phyloP scores from a whole-genome alignment of 352 stramenopile genomes.

The Globisporangium viniferum region DNA sequence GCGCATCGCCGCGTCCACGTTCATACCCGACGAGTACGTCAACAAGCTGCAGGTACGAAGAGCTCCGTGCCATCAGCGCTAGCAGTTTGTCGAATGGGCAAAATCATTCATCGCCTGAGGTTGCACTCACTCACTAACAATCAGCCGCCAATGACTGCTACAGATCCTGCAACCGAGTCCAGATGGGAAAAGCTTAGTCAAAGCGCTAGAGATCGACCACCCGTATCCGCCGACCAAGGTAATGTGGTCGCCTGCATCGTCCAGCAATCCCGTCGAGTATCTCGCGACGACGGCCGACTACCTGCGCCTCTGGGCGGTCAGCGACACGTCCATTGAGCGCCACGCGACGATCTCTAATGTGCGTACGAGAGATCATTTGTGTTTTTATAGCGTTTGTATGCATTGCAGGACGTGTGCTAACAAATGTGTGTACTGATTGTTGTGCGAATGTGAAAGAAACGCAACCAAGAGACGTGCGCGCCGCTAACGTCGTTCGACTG shows the following conservation, averaged over 20 bases:
- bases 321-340: slow-evolving; percentile 69
- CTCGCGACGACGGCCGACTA: slow-evolving; percentile 85
- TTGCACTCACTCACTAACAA: background rate
- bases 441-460: slow-evolving; percentile 25
- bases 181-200: slow-evolving; percentile 55
- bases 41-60: slow-evolving; percentile 83
- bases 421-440: slow-evolving; percentile 4
- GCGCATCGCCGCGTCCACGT: slow-evolving; percentile 69
- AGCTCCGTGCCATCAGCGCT: background rate
- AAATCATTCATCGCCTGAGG: background rate
- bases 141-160: background rate
- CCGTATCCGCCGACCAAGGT: slow-evolving; percentile 87
- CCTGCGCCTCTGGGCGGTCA: slow-evolving; percentile 75
- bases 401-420: background rate
- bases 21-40: slow-evolving; percentile 81
- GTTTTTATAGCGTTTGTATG: background rate
- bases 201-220: slow-evolving; percentile 73
- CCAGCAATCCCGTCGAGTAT: slow-evolving; percentile 51
- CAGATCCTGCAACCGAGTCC: slow-evolving; percentile 63
- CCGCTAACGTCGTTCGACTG: slow-evolving; percentile 98
- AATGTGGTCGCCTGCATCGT: slow-evolving; percentile 75
- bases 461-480: slow-evolving; percentile 92
- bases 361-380: background rate
- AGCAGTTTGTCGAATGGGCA: background rate
- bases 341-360: slow-evolving; percentile 76